A percentile compares a stretch with the other conserved stretches of the same genome.
phyloP scores from a whole-genome alignment of 2,329 filamentous ascomycete genomes.

The Chaetomium sp. region DNA sequence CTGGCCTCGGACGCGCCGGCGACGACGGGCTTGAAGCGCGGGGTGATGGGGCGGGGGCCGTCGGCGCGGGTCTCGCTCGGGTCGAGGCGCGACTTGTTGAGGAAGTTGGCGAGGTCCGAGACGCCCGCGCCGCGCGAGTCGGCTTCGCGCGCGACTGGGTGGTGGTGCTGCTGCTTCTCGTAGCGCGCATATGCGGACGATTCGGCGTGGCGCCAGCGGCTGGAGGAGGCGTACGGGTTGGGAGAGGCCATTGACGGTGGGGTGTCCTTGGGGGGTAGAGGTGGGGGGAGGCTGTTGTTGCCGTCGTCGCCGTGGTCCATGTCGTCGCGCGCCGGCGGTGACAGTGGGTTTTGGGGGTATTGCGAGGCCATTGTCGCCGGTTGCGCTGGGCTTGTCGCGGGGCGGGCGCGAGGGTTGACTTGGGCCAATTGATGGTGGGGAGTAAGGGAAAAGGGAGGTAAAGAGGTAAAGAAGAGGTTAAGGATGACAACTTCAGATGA shows the following conservation, averaged over 20 bases:
- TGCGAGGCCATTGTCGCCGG: constrained; percentile 8
- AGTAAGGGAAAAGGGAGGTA: background rate
- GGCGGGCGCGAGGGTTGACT: no score
- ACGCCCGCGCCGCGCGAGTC: constrained; percentile 47
- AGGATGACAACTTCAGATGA: background rate
- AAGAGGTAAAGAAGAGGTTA: background rate
- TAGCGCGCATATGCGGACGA: constrained; percentile 57
- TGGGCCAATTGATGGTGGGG: constrained; percentile 14
- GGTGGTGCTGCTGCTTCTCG: constrained; percentile 40
- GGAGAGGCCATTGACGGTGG: constrained; percentile 31
- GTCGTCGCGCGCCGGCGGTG: background rate
- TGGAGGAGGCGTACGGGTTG: constrained; percentile 60
- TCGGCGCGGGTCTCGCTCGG: constrained; percentile 37
- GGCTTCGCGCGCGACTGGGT: constrained; percentile 44
- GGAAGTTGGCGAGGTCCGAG: constrained; percentile 57
- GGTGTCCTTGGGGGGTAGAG: background rate
- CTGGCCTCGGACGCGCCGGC: constrained; percentile 45
- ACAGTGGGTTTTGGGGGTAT: background rate
- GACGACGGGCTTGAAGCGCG: constrained; percentile 52
- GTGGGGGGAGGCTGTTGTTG: background rate
- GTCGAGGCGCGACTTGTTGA: constrained; percentile 58
- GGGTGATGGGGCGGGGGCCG: constrained; percentile 28
- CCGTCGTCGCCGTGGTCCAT: constrained; percentile 21
- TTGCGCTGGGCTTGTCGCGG: background rate
- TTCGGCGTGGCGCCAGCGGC: constrained; percentile 65